Evolutionary conservation across 2,329 filamentous ascomycete genomes (phyloP).

Genomic region (Cercospora beticola): DNA sequence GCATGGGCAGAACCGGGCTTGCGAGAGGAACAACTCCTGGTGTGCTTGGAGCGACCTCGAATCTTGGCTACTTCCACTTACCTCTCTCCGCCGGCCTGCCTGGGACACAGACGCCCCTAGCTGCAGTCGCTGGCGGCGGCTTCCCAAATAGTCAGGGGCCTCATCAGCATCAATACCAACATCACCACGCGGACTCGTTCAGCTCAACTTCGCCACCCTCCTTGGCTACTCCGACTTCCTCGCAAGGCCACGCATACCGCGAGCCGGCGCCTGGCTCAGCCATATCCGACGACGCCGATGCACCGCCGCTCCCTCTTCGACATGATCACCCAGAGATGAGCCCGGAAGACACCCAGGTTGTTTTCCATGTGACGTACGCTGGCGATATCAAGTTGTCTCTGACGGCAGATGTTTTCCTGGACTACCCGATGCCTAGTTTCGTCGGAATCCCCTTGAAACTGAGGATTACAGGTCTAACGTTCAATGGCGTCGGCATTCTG

Average conservation of each 20-base stretch:
- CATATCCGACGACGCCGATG: constrained; percentile 27
- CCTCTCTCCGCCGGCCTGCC: constrained; percentile 70
- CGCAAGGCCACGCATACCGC: constrained; percentile 37
- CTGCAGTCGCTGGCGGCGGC: constrained; percentile 73
- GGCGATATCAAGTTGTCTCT: constrained; percentile 85
- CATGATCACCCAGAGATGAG: constrained; percentile 68
- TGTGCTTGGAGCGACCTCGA: constrained; percentile 68
- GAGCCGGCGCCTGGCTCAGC: constrained; percentile 26
- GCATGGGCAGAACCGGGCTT: constrained; percentile 38
- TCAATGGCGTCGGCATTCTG: constrained; percentile 90
- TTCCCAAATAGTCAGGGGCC: constrained; percentile 48
- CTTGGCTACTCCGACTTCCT: constrained; percentile 47
- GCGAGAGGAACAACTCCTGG: constrained; percentile 56
- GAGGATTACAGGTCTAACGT: constrained; percentile 90
- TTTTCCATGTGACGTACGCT: constrained; percentile 85
- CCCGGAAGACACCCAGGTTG: constrained; percentile 85
- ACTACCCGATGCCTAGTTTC: constrained; percentile 98
- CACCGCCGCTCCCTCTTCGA: constrained; percentile 41
- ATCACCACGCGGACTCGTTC: constrained; percentile 42
- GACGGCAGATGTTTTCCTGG: constrained; percentile 90
- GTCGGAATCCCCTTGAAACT: constrained; percentile 92
- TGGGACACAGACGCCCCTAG: constrained; percentile 75
- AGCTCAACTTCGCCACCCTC: constrained; percentile 51
- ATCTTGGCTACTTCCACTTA: constrained; percentile 79
- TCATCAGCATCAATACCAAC: constrained; percentile 34